Percentiles rank a stretch among this genome's conserved stretches.
phyloP scores from a whole-genome alignment of 306 rosid genomes.

The Glycine latifolia region DNA sequence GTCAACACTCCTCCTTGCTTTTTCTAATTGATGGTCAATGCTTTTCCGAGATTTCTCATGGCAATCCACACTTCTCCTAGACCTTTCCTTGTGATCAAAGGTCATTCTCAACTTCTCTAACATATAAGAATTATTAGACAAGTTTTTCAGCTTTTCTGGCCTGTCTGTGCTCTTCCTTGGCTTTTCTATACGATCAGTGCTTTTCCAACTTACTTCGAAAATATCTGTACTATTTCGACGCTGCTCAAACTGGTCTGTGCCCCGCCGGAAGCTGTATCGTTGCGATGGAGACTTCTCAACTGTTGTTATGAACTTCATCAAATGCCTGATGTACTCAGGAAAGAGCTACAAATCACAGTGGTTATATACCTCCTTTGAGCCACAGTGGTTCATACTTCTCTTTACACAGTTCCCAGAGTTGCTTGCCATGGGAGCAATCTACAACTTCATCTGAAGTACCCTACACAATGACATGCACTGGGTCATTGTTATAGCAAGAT shows the following conservation, averaged over 20 bases:
- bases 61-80: conserved; percentile 83
- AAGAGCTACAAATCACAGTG: conserved; percentile 82
- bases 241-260: conserved; percentile 76
- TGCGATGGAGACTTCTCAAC: conserved; percentile 84
- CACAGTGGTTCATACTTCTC: conserved; percentile 86
- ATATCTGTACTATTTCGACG: conserved; percentile 80
- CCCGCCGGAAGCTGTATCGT: conserved; percentile 68
- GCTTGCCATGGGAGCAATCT: conserved; percentile 87
- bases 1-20: conserved; percentile 82
- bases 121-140: conserved; percentile 50
- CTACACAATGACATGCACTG: conserved; percentile 46
- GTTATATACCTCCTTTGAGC: conserved; percentile 88
- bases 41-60: conserved; percentile 83
- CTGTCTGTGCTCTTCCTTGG: conserved; percentile 80
- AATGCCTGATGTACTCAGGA: conserved; percentile 81
- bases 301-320: conserved; percentile 76
- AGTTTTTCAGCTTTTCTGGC: conserved; percentile 70
- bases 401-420: conserved; percentile 87
- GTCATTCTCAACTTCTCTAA: conserved; percentile 67
- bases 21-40: conserved; percentile 74
- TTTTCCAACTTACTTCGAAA: conserved; percentile 71
- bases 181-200: conserved; percentile 82
- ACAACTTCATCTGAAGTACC: conserved; percentile 91
- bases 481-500: no score
- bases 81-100: conserved; percentile 75